Base-by-base conservation (phyloP, 352 stramenopile species). In the Pythium biforme region DNA sequence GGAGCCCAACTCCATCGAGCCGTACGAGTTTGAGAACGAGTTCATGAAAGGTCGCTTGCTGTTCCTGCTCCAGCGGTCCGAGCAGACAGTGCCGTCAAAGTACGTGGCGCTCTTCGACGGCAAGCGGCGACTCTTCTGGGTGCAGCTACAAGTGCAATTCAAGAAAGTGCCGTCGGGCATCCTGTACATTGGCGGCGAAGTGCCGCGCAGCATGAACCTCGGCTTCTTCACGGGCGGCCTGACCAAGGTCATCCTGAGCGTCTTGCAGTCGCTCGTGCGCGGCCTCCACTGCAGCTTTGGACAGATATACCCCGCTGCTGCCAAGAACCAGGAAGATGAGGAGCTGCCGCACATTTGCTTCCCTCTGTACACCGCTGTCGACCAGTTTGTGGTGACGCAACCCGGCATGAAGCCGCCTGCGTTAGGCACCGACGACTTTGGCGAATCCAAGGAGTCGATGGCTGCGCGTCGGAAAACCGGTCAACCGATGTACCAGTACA, bases 21-120 rank as follows among this genome's bases (percentile, higher is more conserved):
- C 81, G 12, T 73, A 86, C 54, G 66, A 60, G n/a, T 92, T 95
- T 31, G 79, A 92, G 66, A 95, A 95, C 66, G 84, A 89, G 10
- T 89, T 88, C 54, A 82, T 91, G 45, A 79, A 74, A 10, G 86
- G 86, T 3, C 74, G 78, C 29, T 57, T 95, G 41, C 59, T 94
- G 15, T 92, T 95, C 37, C 62, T 95, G 15, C 50, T 93, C 7
- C 68, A 82, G 34, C 65, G 53, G 17, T 26, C 69, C 19, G 56
- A 86, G 67, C 12, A 59, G 15, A 59, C 69, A 22, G 20, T 65
- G 12, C 50, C 66, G 0, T 15, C 40, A 27, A 72, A 71, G 39
- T 76, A 70, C 54, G 29, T 40, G 7, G 27, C 55, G 40, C 46
- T 86, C 26, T 89, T 89, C 33, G 43, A 67, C 17, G 78, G 78